phyloP scores from a whole-genome alignment of 140 eudicot genomes.

The Senecio squalidus region DNA sequence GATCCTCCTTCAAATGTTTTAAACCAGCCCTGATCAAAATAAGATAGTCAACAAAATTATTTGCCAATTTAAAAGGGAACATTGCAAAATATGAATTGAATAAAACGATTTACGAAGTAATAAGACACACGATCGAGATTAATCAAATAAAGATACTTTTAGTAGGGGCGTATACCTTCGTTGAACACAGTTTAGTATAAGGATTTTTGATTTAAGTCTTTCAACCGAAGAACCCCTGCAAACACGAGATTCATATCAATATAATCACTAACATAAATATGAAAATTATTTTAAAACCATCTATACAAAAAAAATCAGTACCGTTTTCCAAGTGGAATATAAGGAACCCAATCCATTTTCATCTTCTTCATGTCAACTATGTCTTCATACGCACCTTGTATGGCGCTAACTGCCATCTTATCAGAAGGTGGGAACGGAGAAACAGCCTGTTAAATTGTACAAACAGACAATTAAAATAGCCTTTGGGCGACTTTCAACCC shows the following conservation, averaged over 20 bases:
- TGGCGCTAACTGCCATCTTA: not conserved
- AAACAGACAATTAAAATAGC: too few species aligned
- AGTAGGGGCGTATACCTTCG: not conserved
- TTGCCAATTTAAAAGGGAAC: not conserved
- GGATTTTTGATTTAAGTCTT: not conserved
- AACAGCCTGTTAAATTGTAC: not conserved
- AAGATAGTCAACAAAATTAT: not conserved
- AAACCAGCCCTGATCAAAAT: not conserved
- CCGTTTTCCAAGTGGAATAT: conserved; percentile 2
- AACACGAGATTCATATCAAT: not conserved
- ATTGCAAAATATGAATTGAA: not conserved
- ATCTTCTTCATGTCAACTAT: not conserved
- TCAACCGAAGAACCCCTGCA: not conserved
- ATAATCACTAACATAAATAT: not conserved
- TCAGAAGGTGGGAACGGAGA: conserved; percentile 10
- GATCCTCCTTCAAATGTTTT: conserved; percentile 18
- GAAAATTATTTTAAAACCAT: not conserved
- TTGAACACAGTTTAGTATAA: not conserved
- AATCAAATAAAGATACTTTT: not conserved
- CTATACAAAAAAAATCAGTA: not conserved
- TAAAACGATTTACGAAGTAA: too few species aligned
- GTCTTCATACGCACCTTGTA: not conserved
- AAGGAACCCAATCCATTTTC: conserved; percentile 1
- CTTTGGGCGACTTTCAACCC: too few species aligned
- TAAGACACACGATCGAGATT: too few species aligned